Evolutionary conservation across 371 early-diverging fungal species (phyloP), one percentile per base, ranked within the genome.

Genomic region (Mortierella sp.): DNA sequence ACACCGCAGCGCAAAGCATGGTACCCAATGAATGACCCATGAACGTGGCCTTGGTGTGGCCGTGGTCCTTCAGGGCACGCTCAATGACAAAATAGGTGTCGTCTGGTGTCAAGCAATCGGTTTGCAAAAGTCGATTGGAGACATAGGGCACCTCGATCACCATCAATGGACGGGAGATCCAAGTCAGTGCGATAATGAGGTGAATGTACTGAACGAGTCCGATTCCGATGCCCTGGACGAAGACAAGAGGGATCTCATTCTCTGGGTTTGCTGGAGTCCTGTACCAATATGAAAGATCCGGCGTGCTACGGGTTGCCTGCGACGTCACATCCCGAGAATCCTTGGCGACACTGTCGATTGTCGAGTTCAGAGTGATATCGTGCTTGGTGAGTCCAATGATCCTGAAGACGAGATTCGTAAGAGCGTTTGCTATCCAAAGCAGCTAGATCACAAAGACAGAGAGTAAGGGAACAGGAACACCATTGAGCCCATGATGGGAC

Each of bases 21-120:
- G 90, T 86, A 10, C 92, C 92, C 3, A 91, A 60, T 2, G 90
- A 89, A 65, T 91, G 92, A 1, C 84, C 86, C 10, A 90, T 82
- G 63, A 91, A 88, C 12, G 84, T 82, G 8, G 92, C 92, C 50
- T 83, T 80, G 1, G 72, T 24, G 60, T 80, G 87, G 2, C 82
- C 81, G 54, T 89, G 88, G 3, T 60, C 63, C 21, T 72, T 71
- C 5, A 91, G 74, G 83, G 90, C 88, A 1, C 80, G 78, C 56
- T 88, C 86, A 21, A 91, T 60, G 57, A 87, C 90, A 12, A 71
- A 64, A n/a, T 85, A 80, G 9, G 84, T 86, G 57, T 89, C 87
- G n/a, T 84, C 83, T 67, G 85, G 86, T 0, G 84, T 83, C n/a
- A 90, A 88, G 54, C 82, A 80, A 25, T 87, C 89, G 9, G 51